Evolutionary conservation across 2,329 filamentous ascomycete genomes (phyloP), one percentile per base, ranked within the genome.

Genomic region (Penicillium sp.): DNA sequence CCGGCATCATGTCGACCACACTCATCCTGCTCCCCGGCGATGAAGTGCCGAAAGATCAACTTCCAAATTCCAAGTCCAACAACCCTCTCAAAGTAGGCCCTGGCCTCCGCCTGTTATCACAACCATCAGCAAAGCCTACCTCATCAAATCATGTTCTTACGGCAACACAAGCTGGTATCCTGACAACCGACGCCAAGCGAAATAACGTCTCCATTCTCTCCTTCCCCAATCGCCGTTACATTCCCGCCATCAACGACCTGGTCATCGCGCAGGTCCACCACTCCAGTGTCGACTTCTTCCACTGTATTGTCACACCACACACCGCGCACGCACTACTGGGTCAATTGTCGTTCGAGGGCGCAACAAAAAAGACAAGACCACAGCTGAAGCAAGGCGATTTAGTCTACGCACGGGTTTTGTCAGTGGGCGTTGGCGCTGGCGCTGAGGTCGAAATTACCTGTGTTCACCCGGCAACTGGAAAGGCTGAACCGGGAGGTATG

Each of bases 391-490:
- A 85, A 14, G 91, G 91, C 37, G 86, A 91, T 52, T 79, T 97
- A 27, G 91, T 98, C 35, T 98, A 98, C 77, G 93, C 93, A 37
- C 89, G 93, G 60, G 86, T 99, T 44, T 80, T 84, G 27, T 84
- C 89, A 41, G 88, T 90, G 19, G 89, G 91, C 68, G 86, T 91
- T 26, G 89, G 91, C 69, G 87, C 88, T 62, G 89, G 93, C 74
- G 91, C 93, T 78, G 91, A 97, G 69, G 84, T 91, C 1, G 95
- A 98, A 77, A 80, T 99, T 45, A 91, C 96, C 68, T 98, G 95
- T 73, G 88, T 96, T 45, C 91, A 92, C 61, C 83, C 90, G 0
- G 84, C 88, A 1, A 97, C 93, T 0, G 93, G 93, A 26, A 96
- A 96, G 69, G 83, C 89, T 2, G 93, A 97, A 66, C 84, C 89